phyloP scores from a whole-genome alignment of 1,139 yeast genomes.

The Hyphopichia wangnamkhiaoensis region DNA sequence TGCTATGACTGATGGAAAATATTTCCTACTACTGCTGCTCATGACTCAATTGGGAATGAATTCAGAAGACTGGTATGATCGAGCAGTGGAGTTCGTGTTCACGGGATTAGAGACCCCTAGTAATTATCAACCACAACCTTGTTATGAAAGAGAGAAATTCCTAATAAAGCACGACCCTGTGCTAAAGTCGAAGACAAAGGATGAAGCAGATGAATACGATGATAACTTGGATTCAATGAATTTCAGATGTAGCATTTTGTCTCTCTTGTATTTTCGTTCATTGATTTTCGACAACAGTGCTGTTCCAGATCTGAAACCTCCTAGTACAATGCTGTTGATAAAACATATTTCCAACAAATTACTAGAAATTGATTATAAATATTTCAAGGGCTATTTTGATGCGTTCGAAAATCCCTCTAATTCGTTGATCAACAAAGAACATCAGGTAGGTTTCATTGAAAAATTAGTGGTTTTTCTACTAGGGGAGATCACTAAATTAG shows the following conservation, averaged over 20 bases:
- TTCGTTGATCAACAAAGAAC: not conserved
- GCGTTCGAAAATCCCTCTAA: constrained; percentile 1
- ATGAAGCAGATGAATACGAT: constrained; percentile 9
- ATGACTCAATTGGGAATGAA: constrained; percentile 17
- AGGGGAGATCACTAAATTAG: constrained; percentile 1
- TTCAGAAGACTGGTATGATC: constrained; percentile 28
- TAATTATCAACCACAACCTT: constrained; percentile 22
- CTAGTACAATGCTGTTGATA: not conserved
- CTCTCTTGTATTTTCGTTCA: constrained; percentile 23
- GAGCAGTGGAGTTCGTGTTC: constrained; percentile 30
- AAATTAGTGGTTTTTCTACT: not conserved
- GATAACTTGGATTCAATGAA: constrained; percentile 32
- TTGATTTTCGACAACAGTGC: constrained; percentile 11
- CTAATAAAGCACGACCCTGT: constrained; percentile 22
- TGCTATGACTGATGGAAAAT: constrained; percentile 5
- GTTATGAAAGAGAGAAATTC: constrained; percentile 28
- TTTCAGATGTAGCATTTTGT: constrained; percentile 25
- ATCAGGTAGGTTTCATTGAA: not conserved
- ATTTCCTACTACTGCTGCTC: constrained; percentile 8
- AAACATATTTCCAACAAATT: constrained; percentile 2
- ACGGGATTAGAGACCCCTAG: constrained; percentile 22
- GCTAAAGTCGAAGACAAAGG: constrained; percentile 9
- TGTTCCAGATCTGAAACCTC: not conserved
- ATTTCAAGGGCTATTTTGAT: constrained; percentile 7
- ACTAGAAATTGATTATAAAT: constrained; percentile 4